Evolutionary conservation across 306 rosid genomes (phyloP), one percentile per base, ranked within the genome.

Genomic region (Myrica gale): DNA sequence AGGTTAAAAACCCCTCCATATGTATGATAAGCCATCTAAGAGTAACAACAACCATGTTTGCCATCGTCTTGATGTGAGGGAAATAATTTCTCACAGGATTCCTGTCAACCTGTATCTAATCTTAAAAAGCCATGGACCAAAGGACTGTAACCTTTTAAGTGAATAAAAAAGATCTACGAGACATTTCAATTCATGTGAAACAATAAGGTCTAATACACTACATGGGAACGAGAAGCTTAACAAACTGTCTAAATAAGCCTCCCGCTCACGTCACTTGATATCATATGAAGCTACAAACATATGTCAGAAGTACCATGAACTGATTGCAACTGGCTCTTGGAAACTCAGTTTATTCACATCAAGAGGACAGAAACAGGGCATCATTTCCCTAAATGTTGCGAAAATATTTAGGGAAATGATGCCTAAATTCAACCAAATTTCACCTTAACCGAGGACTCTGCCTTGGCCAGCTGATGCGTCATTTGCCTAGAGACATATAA

Each of bases 361-460:
- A 75, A 60, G 2, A 32, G 60, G 57, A 69, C 17, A 50, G 9
- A 80, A 75, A 43, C 52, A 60, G 46, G 83, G 84, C 42, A 68
- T 43, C 4, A 77, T 56, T 23, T 37, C 32, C 20, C 47, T 9
- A 72, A 81, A 61, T 60, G 4, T 23, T 17, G 68, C 50, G 68
- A 68, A n/a, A 20, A 42, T 74, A 77, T 13, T 9, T 23, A 74
- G 48, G 47, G 69, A 19, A 66, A 17, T 17, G 32, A 23, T 55
- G 56, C 21, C 41, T 47, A 56, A 50, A 39, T 32, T 50, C 55
- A 19, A 19, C 63, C 62, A 32, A 58, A 7, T 17, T 62, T 42
- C 57, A 79, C 84, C 89, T 80, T 13, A 74, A 37, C 43, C 67
- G 74, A 67, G 76, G 82, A 78, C 20, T 60, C 84, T 69, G 76